Percentiles rank a stretch among this genome's conserved stretches.
phyloP scores from a whole-genome alignment of 345 rosid species.

The Arabidopsis suecica region DNA sequence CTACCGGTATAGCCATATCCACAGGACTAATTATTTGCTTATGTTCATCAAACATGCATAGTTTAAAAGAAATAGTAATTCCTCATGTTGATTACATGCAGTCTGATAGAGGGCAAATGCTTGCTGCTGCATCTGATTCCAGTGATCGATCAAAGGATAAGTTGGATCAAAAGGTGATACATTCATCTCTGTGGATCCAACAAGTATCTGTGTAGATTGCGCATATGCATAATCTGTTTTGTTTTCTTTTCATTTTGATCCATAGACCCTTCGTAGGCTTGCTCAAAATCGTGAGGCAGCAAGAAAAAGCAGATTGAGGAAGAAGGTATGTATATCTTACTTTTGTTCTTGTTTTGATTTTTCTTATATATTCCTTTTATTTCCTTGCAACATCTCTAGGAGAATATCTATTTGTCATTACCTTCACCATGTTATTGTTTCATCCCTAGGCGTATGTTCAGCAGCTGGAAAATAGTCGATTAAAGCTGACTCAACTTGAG shows the following conservation, averaged over 20 bases:
- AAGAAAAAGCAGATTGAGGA: slow-evolving; percentile 92
- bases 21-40: slow-evolving; percentile 11
- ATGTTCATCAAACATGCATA: background rate
- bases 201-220: background rate
- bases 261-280: slow-evolving; percentile 87
- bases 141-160: slow-evolving; percentile 93
- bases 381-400: slow-evolving; percentile 13
- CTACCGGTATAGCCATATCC: slow-evolving; percentile 18
- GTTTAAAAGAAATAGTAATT: slow-evolving; percentile 3
- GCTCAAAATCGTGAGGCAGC: slow-evolving; percentile 99
- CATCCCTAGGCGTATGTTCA: slow-evolving; percentile 82
- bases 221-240: slow-evolving; percentile 28
- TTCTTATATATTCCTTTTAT: background rate
- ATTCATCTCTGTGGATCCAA: slow-evolving; percentile 20
- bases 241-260: slow-evolving; percentile 23
- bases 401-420: slow-evolving; percentile 7
- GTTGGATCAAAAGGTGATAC: slow-evolving; percentile 81
- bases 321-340: slow-evolving; percentile 70
- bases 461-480: slow-evolving; percentile 90
- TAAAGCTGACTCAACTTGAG: slow-evolving; percentile 87
- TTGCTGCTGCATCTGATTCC: slow-evolving; percentile 69
- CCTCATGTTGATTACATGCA: slow-evolving; percentile 48
- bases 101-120: slow-evolving; percentile 68
- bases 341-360: slow-evolving; percentile 29
- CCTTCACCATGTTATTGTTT: slow-evolving; percentile 21